Evolutionary conservation across 192 early-diverging fungal species (phyloP), one percentile per base, ranked within the genome.

Genomic region (Ambispora gerdemannii): DNA sequence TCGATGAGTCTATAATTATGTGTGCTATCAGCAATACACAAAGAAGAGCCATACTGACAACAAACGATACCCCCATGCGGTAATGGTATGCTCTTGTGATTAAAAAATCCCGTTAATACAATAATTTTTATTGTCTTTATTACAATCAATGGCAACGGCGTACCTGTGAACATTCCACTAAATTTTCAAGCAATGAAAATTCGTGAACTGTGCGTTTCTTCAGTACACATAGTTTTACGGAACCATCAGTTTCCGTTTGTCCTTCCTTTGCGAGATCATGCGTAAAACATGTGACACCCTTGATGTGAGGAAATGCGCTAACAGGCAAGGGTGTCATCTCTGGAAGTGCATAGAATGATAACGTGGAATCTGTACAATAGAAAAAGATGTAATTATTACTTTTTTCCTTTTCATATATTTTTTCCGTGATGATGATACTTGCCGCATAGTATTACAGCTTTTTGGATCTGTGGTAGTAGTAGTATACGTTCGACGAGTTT

Each of bases 1-100:
- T 87, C 74, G 30, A 92, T 81, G 4, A 94, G 53, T 51, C 89
- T 92, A 77, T 93, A 94, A 19, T 81, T 72, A n/a, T 82, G 77
- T 3, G 38, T 43, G 38, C 35, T 30, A 63, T 94, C 93, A 10
- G 91, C 93, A 2, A 89, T 74, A 68, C 89, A 92, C 15, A 92
- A 67, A 36, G 74, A 73, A 8, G 72, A 72, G 2, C 80, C 78
- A 74, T 85, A 80, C 32, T 86, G 77, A 50, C 83, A 80, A 19
- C 88, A 74, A 2, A 79, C 79, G 6, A 83, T 67, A 1, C 86
- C 87, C 3, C 88, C 88, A 64, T 92, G 86, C 0, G 80, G 74
- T 47, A 93, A 51, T 50, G 24, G 65, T 1, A 67, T 50, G 34
- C 20, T 3, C 65, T 67, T 35, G 32, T 34, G 17, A 67, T 35